Conservation (phyloP, 192 early-diverging fungal genomes). For the Chytriomyces sp. region DNA sequence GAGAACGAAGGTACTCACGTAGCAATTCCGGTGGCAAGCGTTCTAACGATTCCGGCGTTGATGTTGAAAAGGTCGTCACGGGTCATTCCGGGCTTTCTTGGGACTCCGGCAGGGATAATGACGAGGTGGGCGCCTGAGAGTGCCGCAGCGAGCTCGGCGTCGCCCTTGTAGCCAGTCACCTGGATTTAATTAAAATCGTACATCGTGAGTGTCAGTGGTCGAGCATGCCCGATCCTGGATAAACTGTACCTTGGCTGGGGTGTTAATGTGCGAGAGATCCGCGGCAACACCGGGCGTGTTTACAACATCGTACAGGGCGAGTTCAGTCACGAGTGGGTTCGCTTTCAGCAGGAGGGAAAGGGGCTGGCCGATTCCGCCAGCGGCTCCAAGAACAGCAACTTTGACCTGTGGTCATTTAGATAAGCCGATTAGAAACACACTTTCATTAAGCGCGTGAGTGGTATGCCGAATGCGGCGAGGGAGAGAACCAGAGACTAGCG, state of each 20-base stretch:
- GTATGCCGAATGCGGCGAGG: neutral
- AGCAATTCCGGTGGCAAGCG: constrained; percentile 78
- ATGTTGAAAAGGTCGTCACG: constrained; percentile 98
- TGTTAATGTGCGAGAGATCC: constrained; percentile 93
- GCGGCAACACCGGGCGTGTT: constrained; percentile 97
- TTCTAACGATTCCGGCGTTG: constrained; percentile 93
- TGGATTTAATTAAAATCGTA: neutral
- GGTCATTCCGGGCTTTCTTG: constrained; percentile 98
- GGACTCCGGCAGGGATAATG: constrained; percentile 95
- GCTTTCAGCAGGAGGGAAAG: constrained; percentile 92
- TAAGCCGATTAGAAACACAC: neutral
- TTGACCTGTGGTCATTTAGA: constrained; percentile 34
- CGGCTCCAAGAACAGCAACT: constrained; percentile 63
- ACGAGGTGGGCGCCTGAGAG: constrained; percentile 70
- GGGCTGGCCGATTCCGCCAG: constrained; percentile 97
- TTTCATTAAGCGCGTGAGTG: neutral
- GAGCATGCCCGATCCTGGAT: neutral
- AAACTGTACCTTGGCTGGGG: constrained; percentile 58
- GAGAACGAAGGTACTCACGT: constrained; percentile 46
- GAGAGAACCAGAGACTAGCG: neutral
- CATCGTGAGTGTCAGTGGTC: neutral
- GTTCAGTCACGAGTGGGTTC: constrained; percentile 79
- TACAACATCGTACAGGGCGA: constrained; percentile 95
- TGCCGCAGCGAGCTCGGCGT: constrained; percentile 69
- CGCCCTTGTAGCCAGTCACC: constrained; percentile 70